These are phyloP conservation scores for Trichocladium antarcticum DNA, from an alignment of 495 filamentous ascomycete genomes.

Conservation along the genomic window DNA sequence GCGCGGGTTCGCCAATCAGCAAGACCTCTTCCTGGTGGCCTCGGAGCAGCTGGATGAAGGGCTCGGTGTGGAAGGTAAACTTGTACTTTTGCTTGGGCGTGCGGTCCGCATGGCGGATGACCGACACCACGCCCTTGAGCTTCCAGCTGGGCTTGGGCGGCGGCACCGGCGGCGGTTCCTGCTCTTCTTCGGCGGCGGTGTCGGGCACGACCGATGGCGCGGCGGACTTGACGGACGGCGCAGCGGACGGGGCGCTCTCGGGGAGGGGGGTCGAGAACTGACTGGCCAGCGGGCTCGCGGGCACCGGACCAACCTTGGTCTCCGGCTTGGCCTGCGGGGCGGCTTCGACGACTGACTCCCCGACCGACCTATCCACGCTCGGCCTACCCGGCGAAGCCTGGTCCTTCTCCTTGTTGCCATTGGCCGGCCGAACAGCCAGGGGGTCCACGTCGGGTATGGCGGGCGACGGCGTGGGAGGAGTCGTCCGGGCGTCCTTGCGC, in stretches of 20 bases:
- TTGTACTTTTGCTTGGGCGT: slow-evolving; percentile 99
- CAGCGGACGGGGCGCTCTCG: slow-evolving; percentile 32
- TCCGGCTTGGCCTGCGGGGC: slow-evolving; percentile 12
- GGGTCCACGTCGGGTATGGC: slow-evolving; percentile 36
- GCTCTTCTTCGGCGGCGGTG: slow-evolving; percentile 11
- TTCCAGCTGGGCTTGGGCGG: slow-evolving; percentile 95
- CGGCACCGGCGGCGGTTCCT: slow-evolving; percentile 52
- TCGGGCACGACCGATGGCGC: slow-evolving; percentile 29
- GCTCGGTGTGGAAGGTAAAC: slow-evolving; percentile 94
- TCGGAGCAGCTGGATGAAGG: slow-evolving; percentile 86
- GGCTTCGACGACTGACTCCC: slow-evolving; percentile 9
- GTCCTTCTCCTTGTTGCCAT: slow-evolving; percentile 28
- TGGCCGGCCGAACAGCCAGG: slow-evolving; percentile 22
- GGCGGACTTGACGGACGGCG: slow-evolving; percentile 33
- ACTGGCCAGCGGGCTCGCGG: slow-evolving; percentile 26
- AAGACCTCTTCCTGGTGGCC: slow-evolving; percentile 95
- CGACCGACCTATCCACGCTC: slow-evolving; percentile 22
- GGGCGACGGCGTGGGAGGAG: slow-evolving; percentile 36
- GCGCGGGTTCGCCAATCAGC: slow-evolving; percentile 78
- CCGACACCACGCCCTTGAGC: slow-evolving; percentile 94
- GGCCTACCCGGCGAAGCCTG: slow-evolving; percentile 26
- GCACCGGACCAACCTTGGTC: slow-evolving; percentile 27
- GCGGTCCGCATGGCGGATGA: slow-evolving; percentile 89
- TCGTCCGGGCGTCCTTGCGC: slow-evolving; percentile 33
- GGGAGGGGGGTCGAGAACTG: slow-evolving; percentile 25